Evolutionary conservation across 352 stramenopile genomes (phyloP), one percentile per base, ranked within the genome.

Genomic region (Pilasporangium apinafurcum): DNA sequence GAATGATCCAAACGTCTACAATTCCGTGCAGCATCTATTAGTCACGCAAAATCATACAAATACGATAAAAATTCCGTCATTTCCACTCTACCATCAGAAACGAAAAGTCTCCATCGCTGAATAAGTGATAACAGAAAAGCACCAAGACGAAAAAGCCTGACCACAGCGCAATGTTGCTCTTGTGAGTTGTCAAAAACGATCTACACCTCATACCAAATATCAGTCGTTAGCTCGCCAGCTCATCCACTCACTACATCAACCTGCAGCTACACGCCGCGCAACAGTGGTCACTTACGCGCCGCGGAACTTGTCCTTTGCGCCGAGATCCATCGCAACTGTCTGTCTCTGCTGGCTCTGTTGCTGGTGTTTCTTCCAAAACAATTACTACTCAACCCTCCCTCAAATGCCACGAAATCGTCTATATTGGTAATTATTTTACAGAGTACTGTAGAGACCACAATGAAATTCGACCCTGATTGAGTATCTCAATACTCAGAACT

Each of bases 101-200:
- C 33, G 95, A 98, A 64, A 99, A 99, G 65, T 99, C 96, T 25
- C 95, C 95, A 62, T 97, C 94, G 31, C 89, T 98, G 45, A 99
- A 87, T 32, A 98, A 72, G 62, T 97, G 92, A 65, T 98, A 98
- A 61, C 96, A 95, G 49, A 98, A 94, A 33, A 98, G 73, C 33
- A 97, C 93, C 16, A 84, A 63, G 12, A 96, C 86, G 38, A 98
- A 90, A 58, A 99, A 98, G 43, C 77, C 92, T 54, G 85, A 96
- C 95, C 95, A 99, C 28, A 98, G 79, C 18, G 92, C 76, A 28
- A 98, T 96, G 70, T 98, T 98, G 59, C 82, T 90, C 64, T 97
- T 97, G 62, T 98, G 77, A 25, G 79, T 85, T 33, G 65, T 72
- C 54, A 95, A 27, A 59, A 90, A 87, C 28, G 68, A 62, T 37